A percentile compares a stretch with the other conserved stretches of the same genome.
phyloP scores from a whole-genome alignment of 768 basidiomycete genomes.

The Suillus bovinus region DNA sequence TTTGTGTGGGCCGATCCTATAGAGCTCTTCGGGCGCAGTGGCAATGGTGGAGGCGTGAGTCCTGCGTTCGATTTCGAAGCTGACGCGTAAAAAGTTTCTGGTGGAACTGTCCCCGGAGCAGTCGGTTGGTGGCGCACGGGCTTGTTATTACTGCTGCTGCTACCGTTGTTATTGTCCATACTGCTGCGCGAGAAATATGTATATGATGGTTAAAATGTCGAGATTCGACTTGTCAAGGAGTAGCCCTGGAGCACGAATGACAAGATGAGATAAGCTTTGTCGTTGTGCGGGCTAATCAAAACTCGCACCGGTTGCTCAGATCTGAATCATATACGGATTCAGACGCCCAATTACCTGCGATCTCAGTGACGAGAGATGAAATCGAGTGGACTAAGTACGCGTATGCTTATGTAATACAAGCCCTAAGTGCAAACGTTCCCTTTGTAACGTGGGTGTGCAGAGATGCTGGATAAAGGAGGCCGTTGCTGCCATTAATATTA shows the following conservation, averaged over 20 bases:
- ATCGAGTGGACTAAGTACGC: constrained; percentile 5
- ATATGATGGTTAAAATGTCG: not conserved
- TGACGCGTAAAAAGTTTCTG: constrained; percentile 31
- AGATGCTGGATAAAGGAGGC: not conserved
- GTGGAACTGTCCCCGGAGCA: constrained; percentile 38
- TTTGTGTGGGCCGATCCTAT: constrained; percentile 40
- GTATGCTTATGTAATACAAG: constrained; percentile 29
- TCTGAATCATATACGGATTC: constrained; percentile 17
- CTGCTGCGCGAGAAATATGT: not conserved
- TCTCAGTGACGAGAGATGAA: constrained; percentile 15
- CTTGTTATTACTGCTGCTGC: constrained; percentile 31
- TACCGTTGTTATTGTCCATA: constrained; percentile 43
- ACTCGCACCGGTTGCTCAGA: constrained; percentile 10
- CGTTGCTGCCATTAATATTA: not conserved
- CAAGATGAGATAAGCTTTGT: not conserved
- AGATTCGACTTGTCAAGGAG: not conserved
- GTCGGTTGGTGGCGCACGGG: constrained; percentile 27
- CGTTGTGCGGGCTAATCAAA: not conserved
- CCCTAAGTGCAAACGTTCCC: not conserved
- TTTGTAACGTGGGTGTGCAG: not conserved
- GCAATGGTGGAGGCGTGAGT: constrained; percentile 35
- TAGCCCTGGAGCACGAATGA: not conserved
- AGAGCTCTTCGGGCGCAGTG: constrained; percentile 29
- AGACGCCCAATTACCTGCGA: constrained; percentile 4
- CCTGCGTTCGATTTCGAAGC: constrained; percentile 11